Conservation (phyloP, 768 basidiomycete species). For the Cubamyces lactineus region DNA sequence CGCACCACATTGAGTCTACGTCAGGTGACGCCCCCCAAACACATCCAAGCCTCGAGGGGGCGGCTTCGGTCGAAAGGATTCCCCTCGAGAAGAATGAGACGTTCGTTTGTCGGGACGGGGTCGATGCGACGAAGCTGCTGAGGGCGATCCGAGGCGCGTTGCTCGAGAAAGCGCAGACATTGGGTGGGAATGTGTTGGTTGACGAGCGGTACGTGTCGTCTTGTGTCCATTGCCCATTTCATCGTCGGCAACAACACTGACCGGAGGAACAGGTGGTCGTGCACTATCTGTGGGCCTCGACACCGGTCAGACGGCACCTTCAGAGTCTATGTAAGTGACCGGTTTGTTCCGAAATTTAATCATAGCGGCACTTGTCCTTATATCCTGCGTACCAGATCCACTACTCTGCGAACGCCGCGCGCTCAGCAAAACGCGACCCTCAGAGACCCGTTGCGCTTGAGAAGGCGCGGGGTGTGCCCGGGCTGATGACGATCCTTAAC, state of each 20-base stretch:
- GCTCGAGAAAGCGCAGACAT: constrained; percentile 49
- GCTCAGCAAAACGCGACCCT: constrained; percentile 55
- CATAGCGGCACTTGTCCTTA: neutral
- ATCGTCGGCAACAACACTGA: neutral
- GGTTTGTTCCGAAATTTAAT: neutral
- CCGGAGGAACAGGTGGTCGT: constrained; percentile 57
- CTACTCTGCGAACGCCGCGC: constrained; percentile 64
- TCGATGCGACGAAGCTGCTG: constrained; percentile 61
- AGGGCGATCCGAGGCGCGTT: constrained; percentile 55
- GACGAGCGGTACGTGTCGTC: constrained; percentile 64
- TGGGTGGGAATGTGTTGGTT: constrained; percentile 64
- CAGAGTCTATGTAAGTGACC: constrained; percentile 59
- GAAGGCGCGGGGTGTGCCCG: constrained; percentile 62
- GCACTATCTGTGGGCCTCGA: constrained; percentile 60
- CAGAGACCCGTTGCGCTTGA: constrained; percentile 65
- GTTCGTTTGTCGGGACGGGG: constrained; percentile 63
- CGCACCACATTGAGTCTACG: constrained; percentile 38
- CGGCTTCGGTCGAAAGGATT: constrained; percentile 36
- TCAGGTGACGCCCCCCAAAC: constrained; percentile 44
- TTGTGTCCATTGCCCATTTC: constrained; percentile 4
- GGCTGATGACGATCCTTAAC: constrained; percentile 72
- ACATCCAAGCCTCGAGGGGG: constrained; percentile 38
- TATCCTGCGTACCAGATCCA: constrained; percentile 47
- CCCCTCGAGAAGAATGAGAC: constrained; percentile 43
- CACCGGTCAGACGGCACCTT: constrained; percentile 51